Percentiles rank a stretch among this genome's conserved stretches.
These are phyloP conservation scores for Gillenia trifoliata DNA, from an alignment of 306 rosid genomes.

Conservation along the genomic window DNA sequence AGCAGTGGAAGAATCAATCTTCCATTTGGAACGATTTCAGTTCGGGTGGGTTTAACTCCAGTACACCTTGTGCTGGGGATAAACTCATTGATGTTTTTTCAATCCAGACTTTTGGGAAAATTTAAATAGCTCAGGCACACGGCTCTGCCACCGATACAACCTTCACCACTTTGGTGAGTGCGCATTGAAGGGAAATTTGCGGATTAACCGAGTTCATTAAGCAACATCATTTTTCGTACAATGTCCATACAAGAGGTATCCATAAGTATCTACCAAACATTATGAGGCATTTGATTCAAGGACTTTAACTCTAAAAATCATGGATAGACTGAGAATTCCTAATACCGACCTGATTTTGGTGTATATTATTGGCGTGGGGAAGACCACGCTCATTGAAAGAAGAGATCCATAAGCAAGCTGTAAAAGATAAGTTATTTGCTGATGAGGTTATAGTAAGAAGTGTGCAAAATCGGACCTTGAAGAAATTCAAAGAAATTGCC, in stretches of 20 bases:
- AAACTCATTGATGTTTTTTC: too few species aligned
- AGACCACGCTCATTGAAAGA: slow-evolving; percentile 16
- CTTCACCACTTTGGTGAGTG: too few species aligned
- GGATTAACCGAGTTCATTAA: too few species aligned
- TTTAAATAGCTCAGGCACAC: too few species aligned
- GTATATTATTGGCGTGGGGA: slow-evolving; percentile 19
- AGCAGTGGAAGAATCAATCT: too few species aligned
- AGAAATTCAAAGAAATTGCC: neutral
- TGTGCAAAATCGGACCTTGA: neutral
- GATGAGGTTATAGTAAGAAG: neutral
- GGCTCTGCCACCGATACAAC: too few species aligned
- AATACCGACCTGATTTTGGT: slow-evolving; percentile 3
- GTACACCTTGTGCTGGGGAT: too few species aligned
- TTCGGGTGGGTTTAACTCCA: too few species aligned
- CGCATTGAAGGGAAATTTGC: too few species aligned
- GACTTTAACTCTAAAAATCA: neutral
- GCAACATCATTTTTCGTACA: too few species aligned
- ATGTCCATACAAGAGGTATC: neutral
- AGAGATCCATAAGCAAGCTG: neutral
- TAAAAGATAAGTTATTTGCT: neutral
- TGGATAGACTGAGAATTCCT: neutral
- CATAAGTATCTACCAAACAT: neutral
- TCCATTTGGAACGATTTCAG: too few species aligned
- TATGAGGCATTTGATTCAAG: slow-evolving; percentile 4
- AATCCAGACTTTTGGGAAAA: too few species aligned